phyloP scores from a whole-genome alignment of 1,139 yeast genomes.

The Kodamaea derodonti region DNA sequence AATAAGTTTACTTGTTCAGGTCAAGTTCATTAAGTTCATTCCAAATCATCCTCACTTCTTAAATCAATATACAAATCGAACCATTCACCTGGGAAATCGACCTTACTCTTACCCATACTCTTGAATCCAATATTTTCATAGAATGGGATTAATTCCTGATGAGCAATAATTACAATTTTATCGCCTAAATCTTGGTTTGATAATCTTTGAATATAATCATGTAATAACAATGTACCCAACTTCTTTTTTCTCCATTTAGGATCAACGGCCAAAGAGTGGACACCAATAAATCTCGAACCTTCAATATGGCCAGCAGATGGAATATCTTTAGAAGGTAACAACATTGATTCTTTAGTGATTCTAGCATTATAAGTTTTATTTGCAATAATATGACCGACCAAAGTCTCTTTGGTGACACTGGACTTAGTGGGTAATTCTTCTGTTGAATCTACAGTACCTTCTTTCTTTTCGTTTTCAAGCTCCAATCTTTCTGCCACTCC shows the following conservation, averaged over 20 bases:
- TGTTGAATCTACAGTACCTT: constrained; percentile 24
- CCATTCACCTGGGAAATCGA: constrained; percentile 66
- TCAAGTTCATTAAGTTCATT: no score
- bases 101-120: constrained; percentile 57
- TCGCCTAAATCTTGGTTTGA: constrained; percentile 86
- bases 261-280: constrained; percentile 77
- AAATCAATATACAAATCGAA: constrained; percentile 61
- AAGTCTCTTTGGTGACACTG: constrained; percentile 56
- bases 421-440: constrained; percentile 48
- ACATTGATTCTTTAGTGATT: constrained; percentile 70
- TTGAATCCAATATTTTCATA: constrained; percentile 78
- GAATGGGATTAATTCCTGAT: constrained; percentile 64
- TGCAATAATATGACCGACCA: constrained; percentile 82
- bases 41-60: constrained; percentile 52
- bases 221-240: constrained; percentile 76
- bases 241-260: constrained; percentile 79
- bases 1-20: no score
- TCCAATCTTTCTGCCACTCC: constrained; percentile 37
- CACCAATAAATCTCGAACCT: constrained; percentile 67
- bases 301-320: constrained; percentile 69
- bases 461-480: constrained; percentile 19
- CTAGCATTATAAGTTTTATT: constrained; percentile 57
- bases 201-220: constrained; percentile 87
- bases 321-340: constrained; percentile 41
- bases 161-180: constrained; percentile 70